Percentiles rank a stretch among this genome's conserved stretches.
phyloP scores from a whole-genome alignment of 495 filamentous ascomycete species.

The Podospora tetraspora region DNA sequence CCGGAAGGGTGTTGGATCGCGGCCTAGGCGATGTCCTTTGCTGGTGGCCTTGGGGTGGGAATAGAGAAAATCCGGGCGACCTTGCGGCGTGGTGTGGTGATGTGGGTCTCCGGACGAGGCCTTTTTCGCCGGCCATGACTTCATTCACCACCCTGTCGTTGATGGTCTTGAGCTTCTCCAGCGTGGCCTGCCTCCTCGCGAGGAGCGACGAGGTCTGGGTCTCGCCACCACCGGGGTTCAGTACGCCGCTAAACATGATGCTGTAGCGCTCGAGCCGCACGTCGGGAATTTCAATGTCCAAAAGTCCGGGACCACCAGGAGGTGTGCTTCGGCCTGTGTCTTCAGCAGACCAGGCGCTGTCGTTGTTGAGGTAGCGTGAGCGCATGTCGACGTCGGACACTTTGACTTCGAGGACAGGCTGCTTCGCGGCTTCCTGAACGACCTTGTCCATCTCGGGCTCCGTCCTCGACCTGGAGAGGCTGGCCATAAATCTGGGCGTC shows the following conservation, averaged over 20 bases:
- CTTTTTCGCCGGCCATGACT: constrained; percentile 27
- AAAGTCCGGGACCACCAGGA: constrained; percentile 18
- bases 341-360: constrained; percentile 7
- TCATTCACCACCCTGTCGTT: constrained; percentile 38
- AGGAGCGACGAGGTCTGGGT: constrained; percentile 46
- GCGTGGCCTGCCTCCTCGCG: constrained; percentile 61
- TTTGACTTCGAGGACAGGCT: constrained; percentile 1
- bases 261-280: constrained; percentile 85
- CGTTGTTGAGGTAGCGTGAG: neutral
- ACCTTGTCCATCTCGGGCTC: constrained; percentile 23
- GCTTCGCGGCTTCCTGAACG: constrained; percentile 14
- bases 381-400: neutral
- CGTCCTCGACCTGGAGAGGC: constrained; percentile 35
- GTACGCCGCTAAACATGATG: constrained; percentile 83
- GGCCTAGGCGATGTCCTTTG: constrained; percentile 41
- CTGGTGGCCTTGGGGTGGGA: constrained; percentile 49
- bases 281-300: constrained; percentile 77
- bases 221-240: constrained; percentile 39
- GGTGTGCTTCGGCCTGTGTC: constrained; percentile 11
- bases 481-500: constrained; percentile 33
- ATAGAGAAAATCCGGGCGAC: constrained; percentile 60
- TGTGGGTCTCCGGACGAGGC: constrained; percentile 45
- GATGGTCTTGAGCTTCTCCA: constrained; percentile 56
- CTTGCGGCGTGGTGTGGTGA: constrained; percentile 52
- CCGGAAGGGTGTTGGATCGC: constrained; percentile 58